Evolutionary conservation across 805 yeast species (phyloP), one percentile per base, ranked within the genome.

Genomic region (Saturnispora gosingensis): DNA sequence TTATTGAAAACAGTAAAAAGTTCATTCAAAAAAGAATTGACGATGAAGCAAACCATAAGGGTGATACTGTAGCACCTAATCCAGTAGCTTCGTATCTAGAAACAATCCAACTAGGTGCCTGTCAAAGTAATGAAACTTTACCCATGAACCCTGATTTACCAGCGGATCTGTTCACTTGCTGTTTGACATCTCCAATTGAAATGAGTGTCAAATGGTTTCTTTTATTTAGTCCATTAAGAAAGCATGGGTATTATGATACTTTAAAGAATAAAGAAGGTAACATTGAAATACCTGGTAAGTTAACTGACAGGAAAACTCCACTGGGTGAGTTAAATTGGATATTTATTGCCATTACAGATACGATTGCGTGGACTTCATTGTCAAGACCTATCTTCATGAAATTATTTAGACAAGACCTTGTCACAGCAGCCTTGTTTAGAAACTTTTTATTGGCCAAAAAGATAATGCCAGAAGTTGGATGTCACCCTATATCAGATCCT

Each of bases 311-410:
- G 62, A 75, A 97, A 55, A 93, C 98, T 0, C 97, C 98, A 0
- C 69, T 93, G 43, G 99, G 99, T 35, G 99, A 93, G 64, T 74
- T 93, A 50, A 89, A 88, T 65, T 93, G 98, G 97, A 91, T 93
- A 34, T 93, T 91, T 68, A 93, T 97, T 1, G 97, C 99, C 2
- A 88, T 93, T 39, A 91, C 98, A 3, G 99, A 93, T 66, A 91
- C 98, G 0, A 91, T 93, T 49, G 99, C 99, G 2, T 93, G 98
- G 97, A 88, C 96, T 0, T 80, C 90, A 2, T 69, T 93, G 36
- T 88, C 95, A 3, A 74, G 96, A 54, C 88, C 95, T 0, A 69
- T 93, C 30, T 93, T 93, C 72, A 91, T 90, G 62, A 77, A 90
- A 54, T 72, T 93, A 8, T 93, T 93, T 62, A 78, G 99, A 64